Percentiles rank a stretch among this genome's conserved stretches.
phyloP scores from a whole-genome alignment of 352 stramenopile species.

The Pseudoperonospora humuli region DNA sequence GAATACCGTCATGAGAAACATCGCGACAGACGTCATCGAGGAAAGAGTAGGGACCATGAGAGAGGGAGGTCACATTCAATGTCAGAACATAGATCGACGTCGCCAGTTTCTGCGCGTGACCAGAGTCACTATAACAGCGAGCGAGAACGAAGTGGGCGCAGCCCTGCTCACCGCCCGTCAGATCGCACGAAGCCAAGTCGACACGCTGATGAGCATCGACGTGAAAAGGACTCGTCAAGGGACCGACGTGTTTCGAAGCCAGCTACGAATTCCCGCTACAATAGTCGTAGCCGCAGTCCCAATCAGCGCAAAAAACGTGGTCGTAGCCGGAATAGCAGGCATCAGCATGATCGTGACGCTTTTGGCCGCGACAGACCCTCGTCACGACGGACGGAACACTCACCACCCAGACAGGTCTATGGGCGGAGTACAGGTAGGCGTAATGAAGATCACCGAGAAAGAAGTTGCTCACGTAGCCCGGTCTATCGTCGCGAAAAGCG shows the following conservation, averaged over 20 bases:
- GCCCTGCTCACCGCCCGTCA: neutral
- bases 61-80: slow-evolving; percentile 9
- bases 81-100: slow-evolving; percentile 13
- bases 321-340: slow-evolving; percentile 3
- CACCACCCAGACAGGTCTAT: slow-evolving; percentile 9
- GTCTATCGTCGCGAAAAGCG: neutral
- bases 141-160: slow-evolving; percentile 5
- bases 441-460: slow-evolving; percentile 8
- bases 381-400: neutral
- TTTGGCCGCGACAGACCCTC: slow-evolving; percentile 19
- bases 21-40: slow-evolving; percentile 6
- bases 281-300: slow-evolving; percentile 16
- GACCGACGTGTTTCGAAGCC: slow-evolving; percentile 5
- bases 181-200: neutral
- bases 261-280: neutral
- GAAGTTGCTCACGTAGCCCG: slow-evolving; percentile 14
- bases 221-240: slow-evolving; percentile 4
- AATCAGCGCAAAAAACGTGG: neutral
- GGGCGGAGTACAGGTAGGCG: neutral
- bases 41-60: slow-evolving; percentile 2
- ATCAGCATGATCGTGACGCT: slow-evolving; percentile 6
- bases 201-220: slow-evolving; percentile 1
- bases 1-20: slow-evolving; percentile 2
- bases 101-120: slow-evolving; percentile 1
- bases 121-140: neutral